Evolutionary conservation across 2,329 filamentous ascomycete species (phyloP).

Genomic region (Helicocarpus griseus): DNA sequence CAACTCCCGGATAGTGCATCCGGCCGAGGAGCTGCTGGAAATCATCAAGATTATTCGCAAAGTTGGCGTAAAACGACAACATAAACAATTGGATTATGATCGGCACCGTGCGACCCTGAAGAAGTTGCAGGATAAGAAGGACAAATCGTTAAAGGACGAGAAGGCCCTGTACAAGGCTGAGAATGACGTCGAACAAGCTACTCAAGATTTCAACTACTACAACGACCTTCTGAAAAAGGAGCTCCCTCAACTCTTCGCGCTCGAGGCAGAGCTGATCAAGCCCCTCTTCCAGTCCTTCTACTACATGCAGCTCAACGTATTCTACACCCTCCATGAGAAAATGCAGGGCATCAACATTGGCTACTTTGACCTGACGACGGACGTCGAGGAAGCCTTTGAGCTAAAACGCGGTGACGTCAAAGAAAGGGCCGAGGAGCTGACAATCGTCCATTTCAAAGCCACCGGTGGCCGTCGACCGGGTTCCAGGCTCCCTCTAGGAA

Average conservation of each 20-base stretch:
- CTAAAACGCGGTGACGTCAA: slow-evolving; percentile 82
- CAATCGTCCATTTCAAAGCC: slow-evolving; percentile 85
- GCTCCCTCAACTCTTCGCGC: slow-evolving; percentile 76
- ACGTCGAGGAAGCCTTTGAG: slow-evolving; percentile 85
- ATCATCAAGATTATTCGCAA: slow-evolving; percentile 95
- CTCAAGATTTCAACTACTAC: slow-evolving; percentile 95
- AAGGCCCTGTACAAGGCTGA: slow-evolving; percentile 96
- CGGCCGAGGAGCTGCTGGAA: slow-evolving; percentile 84
- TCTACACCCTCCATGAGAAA: slow-evolving; percentile 94
- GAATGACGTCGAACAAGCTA: slow-evolving; percentile 79
- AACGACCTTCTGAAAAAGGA: slow-evolving; percentile 96
- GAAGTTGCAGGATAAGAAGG: slow-evolving; percentile 96
- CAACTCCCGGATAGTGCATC: slow-evolving; percentile 78
- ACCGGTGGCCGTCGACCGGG: slow-evolving; percentile 50
- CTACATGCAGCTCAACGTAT: slow-evolving; percentile 99
- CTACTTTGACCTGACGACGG: slow-evolving; percentile 87
- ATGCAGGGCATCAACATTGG: slow-evolving; percentile 97
- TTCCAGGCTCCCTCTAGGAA: slow-evolving; percentile 22
- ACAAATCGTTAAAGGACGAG: slow-evolving; percentile 91
- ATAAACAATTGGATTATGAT: slow-evolving; percentile 96
- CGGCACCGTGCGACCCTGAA: slow-evolving; percentile 73
- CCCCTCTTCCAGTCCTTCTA: slow-evolving; percentile 98
- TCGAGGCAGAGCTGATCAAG: slow-evolving; percentile 91
- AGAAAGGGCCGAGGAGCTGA: slow-evolving; percentile 73
- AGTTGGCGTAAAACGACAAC: slow-evolving; percentile 76